These are phyloP conservation scores for Rhododendron simsii DNA, from an alignment of 148 eudicot species.

Conservation along the genomic window DNA sequence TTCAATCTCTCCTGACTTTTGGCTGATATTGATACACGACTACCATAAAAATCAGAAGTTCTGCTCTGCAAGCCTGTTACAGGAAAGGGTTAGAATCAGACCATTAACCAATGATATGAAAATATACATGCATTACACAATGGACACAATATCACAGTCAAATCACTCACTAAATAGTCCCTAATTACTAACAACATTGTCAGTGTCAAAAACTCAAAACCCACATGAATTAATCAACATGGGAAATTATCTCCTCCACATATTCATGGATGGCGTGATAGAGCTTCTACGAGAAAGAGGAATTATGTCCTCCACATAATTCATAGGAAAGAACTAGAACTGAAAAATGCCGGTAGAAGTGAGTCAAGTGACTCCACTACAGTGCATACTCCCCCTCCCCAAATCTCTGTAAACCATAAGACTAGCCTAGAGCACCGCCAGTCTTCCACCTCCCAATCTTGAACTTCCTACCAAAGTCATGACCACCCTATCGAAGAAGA, in stretches of 20 bases:
- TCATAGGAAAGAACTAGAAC: not conserved
- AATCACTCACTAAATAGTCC: not conserved
- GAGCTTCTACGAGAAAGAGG: not conserved
- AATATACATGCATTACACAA: not conserved
- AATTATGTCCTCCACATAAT: not conserved
- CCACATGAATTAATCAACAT: not conserved
- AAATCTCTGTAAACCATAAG: not conserved
- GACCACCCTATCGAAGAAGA: not conserved
- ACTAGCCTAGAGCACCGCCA: not conserved
- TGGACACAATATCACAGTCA: not conserved
- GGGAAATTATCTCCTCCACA: not conserved
- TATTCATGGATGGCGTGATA: not conserved
- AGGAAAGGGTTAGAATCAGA: slow-evolving; percentile 2
- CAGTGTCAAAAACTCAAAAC: not conserved
- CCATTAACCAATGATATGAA: not conserved
- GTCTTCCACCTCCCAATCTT: not conserved
- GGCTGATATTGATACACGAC: not conserved
- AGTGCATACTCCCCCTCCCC: not conserved
- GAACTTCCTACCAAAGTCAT: not conserved
- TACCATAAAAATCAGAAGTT: not conserved
- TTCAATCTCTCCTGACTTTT: not conserved
- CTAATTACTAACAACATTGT: not conserved
- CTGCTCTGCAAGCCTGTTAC: slow-evolving; percentile 5
- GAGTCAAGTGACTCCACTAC: not conserved
- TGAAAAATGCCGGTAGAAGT: not conserved